These are phyloP conservation scores for Candida nanaspora DNA, from an alignment of 805 yeast genomes.

Conservation along the genomic window DNA sequence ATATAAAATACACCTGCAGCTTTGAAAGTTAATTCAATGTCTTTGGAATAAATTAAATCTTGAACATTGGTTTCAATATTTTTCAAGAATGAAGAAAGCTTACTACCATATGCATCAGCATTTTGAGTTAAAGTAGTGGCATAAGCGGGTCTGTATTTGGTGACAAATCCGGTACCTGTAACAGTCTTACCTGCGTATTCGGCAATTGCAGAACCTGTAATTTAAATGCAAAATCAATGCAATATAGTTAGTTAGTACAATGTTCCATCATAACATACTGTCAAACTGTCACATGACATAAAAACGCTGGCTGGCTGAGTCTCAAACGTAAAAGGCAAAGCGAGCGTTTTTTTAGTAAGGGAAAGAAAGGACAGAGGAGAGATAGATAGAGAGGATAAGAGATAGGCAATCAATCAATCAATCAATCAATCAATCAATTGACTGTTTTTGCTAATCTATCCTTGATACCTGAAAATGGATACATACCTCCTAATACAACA, in stretches of 20 bases:
- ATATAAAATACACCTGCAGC: slow-evolving; percentile 62
- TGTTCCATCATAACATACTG: no score
- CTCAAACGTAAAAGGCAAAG: no score
- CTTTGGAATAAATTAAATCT: slow-evolving; percentile 57
- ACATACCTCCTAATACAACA: slow-evolving; percentile 38
- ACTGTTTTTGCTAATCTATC: no score
- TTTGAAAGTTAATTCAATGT: slow-evolving; percentile 65
- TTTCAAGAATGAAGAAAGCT: slow-evolving; percentile 34
- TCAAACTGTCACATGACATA: neutral
- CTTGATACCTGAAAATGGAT: no score
- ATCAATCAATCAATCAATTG: slow-evolving; percentile 3
- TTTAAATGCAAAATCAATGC: no score
- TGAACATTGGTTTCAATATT: slow-evolving; percentile 46
- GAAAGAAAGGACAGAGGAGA: no score
- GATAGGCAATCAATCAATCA: no score
- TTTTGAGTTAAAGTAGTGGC: slow-evolving; percentile 22
- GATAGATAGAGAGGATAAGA: no score
- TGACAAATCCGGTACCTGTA: slow-evolving; percentile 75
- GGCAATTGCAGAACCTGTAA: slow-evolving; percentile 51
- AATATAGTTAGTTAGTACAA: slow-evolving; percentile 2
- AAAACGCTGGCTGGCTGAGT: no score
- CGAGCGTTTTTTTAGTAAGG: no score
- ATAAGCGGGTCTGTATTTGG: slow-evolving; percentile 63
- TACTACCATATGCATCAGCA: slow-evolving; percentile 23
- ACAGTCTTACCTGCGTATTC: slow-evolving; percentile 70